Evolutionary conservation across 495 filamentous ascomycete species (phyloP), one percentile per base, ranked within the genome.

Genomic region (Halenospora varia): DNA sequence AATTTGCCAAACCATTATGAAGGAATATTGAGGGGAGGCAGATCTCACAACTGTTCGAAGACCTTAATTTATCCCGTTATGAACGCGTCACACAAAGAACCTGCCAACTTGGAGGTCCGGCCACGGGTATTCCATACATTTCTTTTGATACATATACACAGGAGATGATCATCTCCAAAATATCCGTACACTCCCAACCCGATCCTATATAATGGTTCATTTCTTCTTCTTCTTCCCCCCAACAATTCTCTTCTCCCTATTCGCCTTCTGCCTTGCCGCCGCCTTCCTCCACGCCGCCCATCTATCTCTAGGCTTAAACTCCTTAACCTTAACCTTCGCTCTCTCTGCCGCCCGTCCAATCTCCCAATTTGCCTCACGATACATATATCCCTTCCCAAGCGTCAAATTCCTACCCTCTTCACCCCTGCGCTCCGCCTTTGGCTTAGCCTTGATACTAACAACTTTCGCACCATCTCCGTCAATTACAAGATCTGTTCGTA

Each of bases 301-400:
- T 20, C 83, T 75, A 68, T 87, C 81, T 23, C 77, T 72, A 10
- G 70, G 75, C 52, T 83, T 74, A 64, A 79, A 86, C 45, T 68
- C 50, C 63, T 70, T 68, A 10, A 80, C 81, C 48, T 71, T 73
- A 41, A 83, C 73, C 18, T 77, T 75, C 25, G 78, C 79, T 70
- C 75, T 77, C 70, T 88, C 83, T 25, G 80, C 84, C 19, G 77
- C 77, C 15, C 83, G 73, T 53, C 91, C 92, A 73, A 97, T 92
- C 68, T 85, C 73, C 87, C 87, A 93, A 73, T 94, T 96, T 51
- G 82, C 77, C 75, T 92, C 86, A 57, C 89, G 81, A 72, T 89
- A 92, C 74, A 87, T 86, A 71, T 92, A 91, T 53, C 89, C 85
- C 3, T 79, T 75, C 46, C 83, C 77, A 58, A 92, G 68, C 55